These are phyloP conservation scores for Elaeagnus macrophylla DNA, from an alignment of 306 rosid species.

Conservation along the genomic window DNA sequence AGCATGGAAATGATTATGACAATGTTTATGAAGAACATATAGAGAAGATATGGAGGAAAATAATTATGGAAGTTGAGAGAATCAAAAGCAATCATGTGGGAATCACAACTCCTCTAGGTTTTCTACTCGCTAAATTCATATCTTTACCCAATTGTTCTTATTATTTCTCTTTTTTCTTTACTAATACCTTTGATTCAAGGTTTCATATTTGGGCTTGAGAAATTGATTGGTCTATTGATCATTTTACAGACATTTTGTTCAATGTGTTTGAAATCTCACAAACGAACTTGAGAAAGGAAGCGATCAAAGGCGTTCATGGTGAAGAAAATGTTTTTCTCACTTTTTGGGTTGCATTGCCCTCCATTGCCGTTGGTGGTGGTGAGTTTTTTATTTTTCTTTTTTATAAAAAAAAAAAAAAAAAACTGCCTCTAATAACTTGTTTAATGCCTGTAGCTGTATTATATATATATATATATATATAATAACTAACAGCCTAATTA, in stretches of 20 bases:
- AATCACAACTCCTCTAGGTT: slow-evolving; percentile 71
- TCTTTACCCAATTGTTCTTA: slow-evolving; percentile 5
- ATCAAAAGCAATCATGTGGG: slow-evolving; percentile 43
- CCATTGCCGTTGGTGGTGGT: too few relatives aligned
- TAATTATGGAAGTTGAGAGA: slow-evolving; percentile 47
- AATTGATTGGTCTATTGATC: slow-evolving; percentile 5
- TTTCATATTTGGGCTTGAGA: slow-evolving; percentile 25
- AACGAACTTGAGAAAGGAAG: too few relatives aligned
- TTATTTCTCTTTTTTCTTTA: neutral
- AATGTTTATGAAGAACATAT: neutral
- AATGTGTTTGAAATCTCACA: neutral
- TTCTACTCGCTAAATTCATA: slow-evolving; percentile 44
- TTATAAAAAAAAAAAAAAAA: too few relatives aligned
- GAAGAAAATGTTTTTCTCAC: too few relatives aligned
- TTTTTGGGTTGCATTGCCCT: too few relatives aligned
- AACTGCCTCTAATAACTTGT: too few relatives aligned
- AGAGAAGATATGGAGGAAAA: neutral
- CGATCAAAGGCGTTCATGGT: too few relatives aligned
- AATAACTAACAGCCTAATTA: too few relatives aligned
- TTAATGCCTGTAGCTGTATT: too few relatives aligned
- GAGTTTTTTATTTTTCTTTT: too few relatives aligned
- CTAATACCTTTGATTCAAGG: neutral
- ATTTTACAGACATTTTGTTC: neutral
- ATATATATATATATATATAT: too few relatives aligned
- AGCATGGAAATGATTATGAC: slow-evolving; percentile 9